Evolutionary conservation across 169 alveolate genomes (phyloP).

Genomic region (Eimeria maxima): DNA sequence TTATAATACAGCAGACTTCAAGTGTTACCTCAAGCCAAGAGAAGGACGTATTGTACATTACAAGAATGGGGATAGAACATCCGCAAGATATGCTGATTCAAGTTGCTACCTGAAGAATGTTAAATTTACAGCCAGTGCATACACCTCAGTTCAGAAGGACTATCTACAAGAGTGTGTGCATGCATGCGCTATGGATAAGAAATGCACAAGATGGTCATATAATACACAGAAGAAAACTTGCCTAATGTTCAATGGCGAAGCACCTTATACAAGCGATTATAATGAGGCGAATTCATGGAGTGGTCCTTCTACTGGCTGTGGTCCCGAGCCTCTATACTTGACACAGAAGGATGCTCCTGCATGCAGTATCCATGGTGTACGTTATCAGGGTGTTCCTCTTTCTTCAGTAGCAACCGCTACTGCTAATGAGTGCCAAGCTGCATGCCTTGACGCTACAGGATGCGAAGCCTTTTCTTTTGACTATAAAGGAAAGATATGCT

Average conservation of each 20-base stretch:
- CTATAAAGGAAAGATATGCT: neutral
- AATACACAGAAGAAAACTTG: neutral
- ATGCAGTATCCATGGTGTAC: neutral
- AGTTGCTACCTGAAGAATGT: neutral
- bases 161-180: neutral
- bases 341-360: neutral
- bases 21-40: neutral
- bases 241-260: neutral
- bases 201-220: neutral
- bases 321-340: neutral
- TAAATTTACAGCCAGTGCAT: neutral
- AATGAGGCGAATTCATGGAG: neutral
- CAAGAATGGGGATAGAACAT: neutral
- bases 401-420: neutral
- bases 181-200: neutral
- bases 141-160: neutral
- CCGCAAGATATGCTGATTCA: neutral
- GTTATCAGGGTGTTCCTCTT: neutral
- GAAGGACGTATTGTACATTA: neutral
- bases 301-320: constrained; percentile 17
- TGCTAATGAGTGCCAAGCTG: neutral
- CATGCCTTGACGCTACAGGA: neutral
- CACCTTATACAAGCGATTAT: neutral
- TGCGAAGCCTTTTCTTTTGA: constrained; percentile 51
- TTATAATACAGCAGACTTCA: neutral